phyloP scores from a whole-genome alignment of 768 basidiomycete species.

The Coprinopsis marcescibilis region DNA sequence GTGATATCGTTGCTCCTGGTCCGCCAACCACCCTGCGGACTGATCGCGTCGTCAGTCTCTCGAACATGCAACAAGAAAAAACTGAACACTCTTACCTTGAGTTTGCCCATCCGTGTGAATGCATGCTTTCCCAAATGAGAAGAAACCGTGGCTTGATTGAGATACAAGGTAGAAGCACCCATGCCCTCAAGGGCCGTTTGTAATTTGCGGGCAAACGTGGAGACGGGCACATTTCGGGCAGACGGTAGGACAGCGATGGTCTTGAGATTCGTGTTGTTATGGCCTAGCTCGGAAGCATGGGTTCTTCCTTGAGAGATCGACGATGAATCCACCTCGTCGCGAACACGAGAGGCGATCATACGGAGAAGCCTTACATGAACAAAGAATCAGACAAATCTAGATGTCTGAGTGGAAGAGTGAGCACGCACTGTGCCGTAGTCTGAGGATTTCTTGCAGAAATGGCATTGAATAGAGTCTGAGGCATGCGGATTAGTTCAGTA shows the following conservation, averaged over 20 bases:
- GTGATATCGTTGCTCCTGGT: constrained; percentile 89
- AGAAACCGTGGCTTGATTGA: constrained; percentile 92
- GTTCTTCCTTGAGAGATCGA: constrained; percentile 46
- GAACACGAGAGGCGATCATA: constrained; percentile 89
- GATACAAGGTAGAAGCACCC: constrained; percentile 87
- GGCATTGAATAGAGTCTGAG: constrained; percentile 95
- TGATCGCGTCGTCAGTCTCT: constrained; percentile 11
- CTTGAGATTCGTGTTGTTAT: constrained; percentile 84
- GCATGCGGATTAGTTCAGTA: constrained; percentile 95
- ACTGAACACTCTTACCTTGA: constrained; percentile 67
- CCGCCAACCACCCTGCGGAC: constrained; percentile 81
- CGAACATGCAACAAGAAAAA: not conserved
- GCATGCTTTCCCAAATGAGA: constrained; percentile 91
- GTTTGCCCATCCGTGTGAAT: constrained; percentile 93
- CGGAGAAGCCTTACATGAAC: constrained; percentile 69
- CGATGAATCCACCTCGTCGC: constrained; percentile 71
- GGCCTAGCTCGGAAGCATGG: constrained; percentile 53
- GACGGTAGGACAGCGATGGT: constrained; percentile 91
- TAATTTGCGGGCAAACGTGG: constrained; percentile 84
- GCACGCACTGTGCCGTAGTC: constrained; percentile 72
- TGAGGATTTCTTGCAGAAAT: constrained; percentile 88
- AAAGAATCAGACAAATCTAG: not conserved
- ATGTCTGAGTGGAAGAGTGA: not conserved
- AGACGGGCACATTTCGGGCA: constrained; percentile 82
- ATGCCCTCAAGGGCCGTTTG: constrained; percentile 85